Evolutionary conservation across 352 stramenopile species (phyloP).

Genomic region (Phytopythium cucurbitacearum): DNA sequence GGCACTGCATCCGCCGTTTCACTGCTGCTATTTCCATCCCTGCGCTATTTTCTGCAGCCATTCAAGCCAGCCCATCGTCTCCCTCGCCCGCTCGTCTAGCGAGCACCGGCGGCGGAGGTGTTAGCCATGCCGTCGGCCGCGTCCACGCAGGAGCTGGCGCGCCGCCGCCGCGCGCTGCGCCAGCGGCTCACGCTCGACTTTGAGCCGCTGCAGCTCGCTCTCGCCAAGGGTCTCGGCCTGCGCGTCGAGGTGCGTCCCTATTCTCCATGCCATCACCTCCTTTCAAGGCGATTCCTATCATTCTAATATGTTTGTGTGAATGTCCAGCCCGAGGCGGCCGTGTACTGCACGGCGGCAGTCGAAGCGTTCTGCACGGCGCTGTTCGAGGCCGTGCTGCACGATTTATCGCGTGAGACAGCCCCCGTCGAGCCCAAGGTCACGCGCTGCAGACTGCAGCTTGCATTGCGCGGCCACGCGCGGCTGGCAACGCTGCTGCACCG

Average conservation of each 20-base stretch:
- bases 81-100: no score
- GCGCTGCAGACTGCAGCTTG: constrained; percentile 27
- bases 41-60: no score
- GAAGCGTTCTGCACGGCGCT: constrained; percentile 51
- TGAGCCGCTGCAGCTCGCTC: constrained; percentile 39
- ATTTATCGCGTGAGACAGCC: no score
- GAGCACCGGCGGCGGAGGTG: no score
- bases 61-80: no score
- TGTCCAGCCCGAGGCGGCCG: constrained; percentile 37
- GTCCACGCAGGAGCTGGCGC: constrained; percentile 22
- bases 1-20: no score
- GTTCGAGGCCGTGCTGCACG: constrained; percentile 36
- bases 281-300: background rate
- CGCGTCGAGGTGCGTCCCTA: constrained; percentile 32
- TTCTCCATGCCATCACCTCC: background rate
- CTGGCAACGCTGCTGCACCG: constrained; percentile 29
- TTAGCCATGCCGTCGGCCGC: no score
- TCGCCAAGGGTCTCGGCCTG: constrained; percentile 40
- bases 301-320: no score
- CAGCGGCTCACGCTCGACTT: constrained; percentile 57
- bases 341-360: constrained; percentile 46
- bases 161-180: constrained; percentile 33
- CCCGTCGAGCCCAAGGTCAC: no score
- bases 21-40: no score
- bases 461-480: constrained; percentile 36